phyloP scores from a whole-genome alignment of 345 rosid species.

The Raphanus sativus region DNA sequence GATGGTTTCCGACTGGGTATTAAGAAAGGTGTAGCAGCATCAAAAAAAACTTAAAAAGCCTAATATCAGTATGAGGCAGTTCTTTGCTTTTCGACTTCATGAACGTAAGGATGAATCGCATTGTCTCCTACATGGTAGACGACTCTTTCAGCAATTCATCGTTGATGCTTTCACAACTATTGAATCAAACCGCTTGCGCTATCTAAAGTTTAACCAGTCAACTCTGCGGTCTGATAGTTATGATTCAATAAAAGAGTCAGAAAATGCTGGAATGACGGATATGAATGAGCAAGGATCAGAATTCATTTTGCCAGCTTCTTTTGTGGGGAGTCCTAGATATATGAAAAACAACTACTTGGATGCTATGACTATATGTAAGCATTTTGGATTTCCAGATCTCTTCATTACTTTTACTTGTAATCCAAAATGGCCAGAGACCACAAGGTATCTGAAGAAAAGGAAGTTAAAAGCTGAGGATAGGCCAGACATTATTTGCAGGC shows the following conservation, averaged over 20 bases:
- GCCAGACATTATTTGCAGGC: neutral
- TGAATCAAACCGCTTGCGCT: neutral
- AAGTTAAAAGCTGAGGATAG: neutral
- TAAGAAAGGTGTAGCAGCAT: neutral
- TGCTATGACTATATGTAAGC: neutral
- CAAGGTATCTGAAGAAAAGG: neutral
- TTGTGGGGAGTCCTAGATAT: neutral
- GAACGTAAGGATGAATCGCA: neutral
- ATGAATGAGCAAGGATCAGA: neutral
- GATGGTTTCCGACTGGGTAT: neutral
- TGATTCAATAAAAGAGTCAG: neutral
- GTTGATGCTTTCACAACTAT: neutral
- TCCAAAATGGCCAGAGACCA: neutral
- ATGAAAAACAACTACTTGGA: neutral
- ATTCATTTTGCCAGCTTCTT: neutral
- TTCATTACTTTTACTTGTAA: neutral
- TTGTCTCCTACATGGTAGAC: neutral
- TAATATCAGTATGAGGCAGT: neutral
- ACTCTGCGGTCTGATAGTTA: neutral
- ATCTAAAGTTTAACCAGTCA: neutral
- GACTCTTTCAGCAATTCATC: neutral
- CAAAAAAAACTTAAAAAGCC: neutral
- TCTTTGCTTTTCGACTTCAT: neutral
- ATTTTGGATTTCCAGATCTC: neutral
- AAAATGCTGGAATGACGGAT: neutral